Evolutionary conservation across 1,139 yeast genomes (phyloP), one percentile per base, ranked within the genome.

Genomic region (Saccharomyces hybrid): DNA sequence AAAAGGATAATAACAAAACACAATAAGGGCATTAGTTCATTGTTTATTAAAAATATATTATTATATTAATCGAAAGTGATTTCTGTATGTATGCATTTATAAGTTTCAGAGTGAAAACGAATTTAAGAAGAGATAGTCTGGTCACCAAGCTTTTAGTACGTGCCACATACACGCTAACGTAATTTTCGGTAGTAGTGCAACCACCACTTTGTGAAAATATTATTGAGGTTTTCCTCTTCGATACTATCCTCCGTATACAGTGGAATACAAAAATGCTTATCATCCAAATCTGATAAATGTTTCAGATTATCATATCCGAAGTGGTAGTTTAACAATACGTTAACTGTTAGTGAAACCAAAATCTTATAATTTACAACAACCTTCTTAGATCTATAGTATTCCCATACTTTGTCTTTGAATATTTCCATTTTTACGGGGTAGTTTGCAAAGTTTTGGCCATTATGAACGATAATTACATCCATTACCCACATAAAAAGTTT

Each of bases 231-330:
- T 5, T 49, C 52, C 34, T 51, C 54, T 28, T 58, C 61, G 13
- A 55, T 51, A 26, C 53, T 49, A 23, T 58, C 55, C 31, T 57
- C 59, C 49, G 59, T 28, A 47, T 58, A 53, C 38, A 56, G 51
- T 47, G 64, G 59, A 46, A 56, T 58, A 50, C 59, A 53, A 51
- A 57, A 61, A 4, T 55, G 55, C 23, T 48, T 47, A 34, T 58
- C 61, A 5, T 57, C 52, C 4, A 63, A 34, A 26, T 56, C 56
- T 6, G 63, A 56, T 48, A 73, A 58, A 9, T 67, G 64, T 47
- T 64, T 61, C 55, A 77, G 60, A 57, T 71, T 73, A 50, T 71
- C 71, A 68, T 77, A 78, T 0, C 82, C 82, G 63, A 73, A 77
- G 63, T 78, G 82, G 61, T 76, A 73, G 56, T 76, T 74, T 50